Evolutionary conservation across 768 basidiomycete species (phyloP).

Genomic region (Termitomyces sp.): DNA sequence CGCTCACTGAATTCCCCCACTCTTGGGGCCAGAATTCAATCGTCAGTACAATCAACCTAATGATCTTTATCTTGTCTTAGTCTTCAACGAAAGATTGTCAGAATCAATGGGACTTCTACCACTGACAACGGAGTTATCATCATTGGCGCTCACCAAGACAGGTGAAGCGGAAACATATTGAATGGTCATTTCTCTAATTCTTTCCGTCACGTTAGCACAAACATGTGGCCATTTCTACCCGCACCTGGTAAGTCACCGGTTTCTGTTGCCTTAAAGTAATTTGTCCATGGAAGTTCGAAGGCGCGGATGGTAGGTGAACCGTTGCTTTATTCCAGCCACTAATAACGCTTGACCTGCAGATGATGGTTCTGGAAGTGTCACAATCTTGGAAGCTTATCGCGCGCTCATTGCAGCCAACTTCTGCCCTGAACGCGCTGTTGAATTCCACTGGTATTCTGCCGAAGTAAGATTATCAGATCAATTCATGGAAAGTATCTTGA

Average conservation of each 20-base stretch:
- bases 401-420: slow-evolving; percentile 65
- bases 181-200: slow-evolving; percentile 1
- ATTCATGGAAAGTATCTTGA: slow-evolving; percentile 6
- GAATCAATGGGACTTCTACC: slow-evolving; percentile 66
- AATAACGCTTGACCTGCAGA: slow-evolving; percentile 36
- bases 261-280: slow-evolving; percentile 18
- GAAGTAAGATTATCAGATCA: slow-evolving; percentile 39
- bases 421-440: slow-evolving; percentile 57
- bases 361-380: slow-evolving; percentile 74
- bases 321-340: slow-evolving; percentile 11
- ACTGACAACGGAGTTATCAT: slow-evolving; percentile 60
- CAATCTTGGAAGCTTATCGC: slow-evolving; percentile 74
- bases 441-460: slow-evolving; percentile 84
- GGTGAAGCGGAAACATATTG: slow-evolving; percentile 31
- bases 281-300: slow-evolving; percentile 23
- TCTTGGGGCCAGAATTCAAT: slow-evolving; percentile 84
- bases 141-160: slow-evolving; percentile 81
- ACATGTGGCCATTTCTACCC: slow-evolving; percentile 69
- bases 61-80: slow-evolving; percentile 7
- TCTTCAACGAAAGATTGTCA: slow-evolving; percentile 50
- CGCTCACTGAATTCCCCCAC: slow-evolving; percentile 68
- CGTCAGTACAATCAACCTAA: slow-evolving; percentile 30
- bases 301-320: slow-evolving; percentile 39
- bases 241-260: slow-evolving; percentile 54
- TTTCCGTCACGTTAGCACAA: slow-evolving; percentile 40